These are phyloP conservation scores for Dicorynia guianensis DNA, from an alignment of 306 rosid genomes.

Conservation along the genomic window DNA sequence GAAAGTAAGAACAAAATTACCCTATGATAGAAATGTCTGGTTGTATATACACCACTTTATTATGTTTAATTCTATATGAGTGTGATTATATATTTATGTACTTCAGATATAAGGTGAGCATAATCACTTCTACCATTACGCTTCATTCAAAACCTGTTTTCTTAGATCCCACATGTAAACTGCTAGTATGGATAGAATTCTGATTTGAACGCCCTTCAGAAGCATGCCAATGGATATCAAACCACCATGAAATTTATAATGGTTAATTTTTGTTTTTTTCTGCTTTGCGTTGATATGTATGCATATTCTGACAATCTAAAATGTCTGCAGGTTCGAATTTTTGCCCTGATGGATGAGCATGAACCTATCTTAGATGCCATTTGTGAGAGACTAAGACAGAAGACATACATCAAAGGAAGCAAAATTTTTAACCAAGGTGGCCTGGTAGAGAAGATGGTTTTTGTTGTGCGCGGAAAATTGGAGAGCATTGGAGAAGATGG, in stretches of 20 bases:
- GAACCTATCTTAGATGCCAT: slow-evolving; percentile 79
- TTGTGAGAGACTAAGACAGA: slow-evolving; percentile 76
- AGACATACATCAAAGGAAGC: slow-evolving; percentile 83
- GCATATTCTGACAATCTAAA: background rate
- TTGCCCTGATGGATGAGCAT: slow-evolving; percentile 78
- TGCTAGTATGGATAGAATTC: slow-evolving; percentile 8
- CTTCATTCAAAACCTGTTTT: background rate
- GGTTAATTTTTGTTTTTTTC: background rate
- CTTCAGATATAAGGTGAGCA: background rate
- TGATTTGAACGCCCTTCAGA: slow-evolving; percentile 7
- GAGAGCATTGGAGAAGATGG: slow-evolving; percentile 79
- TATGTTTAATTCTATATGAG: background rate
- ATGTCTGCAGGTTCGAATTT: slow-evolving; percentile 70
- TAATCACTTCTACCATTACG: background rate
- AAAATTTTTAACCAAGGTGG: slow-evolving; percentile 62
- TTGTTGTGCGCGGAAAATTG: slow-evolving; percentile 82
- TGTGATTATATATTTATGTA: background rate
- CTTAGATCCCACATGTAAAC: slow-evolving; percentile 9
- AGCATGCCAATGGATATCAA: background rate
- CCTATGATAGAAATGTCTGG: slow-evolving; percentile 13
- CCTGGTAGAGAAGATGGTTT: slow-evolving; percentile 81
- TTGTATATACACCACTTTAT: slow-evolving; percentile 16
- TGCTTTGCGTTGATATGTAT: slow-evolving; percentile 7
- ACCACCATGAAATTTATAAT: background rate
- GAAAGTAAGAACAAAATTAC: slow-evolving; percentile 53